Conservation (phyloP, 345 rosid species). For the Linum tenue region DNA sequence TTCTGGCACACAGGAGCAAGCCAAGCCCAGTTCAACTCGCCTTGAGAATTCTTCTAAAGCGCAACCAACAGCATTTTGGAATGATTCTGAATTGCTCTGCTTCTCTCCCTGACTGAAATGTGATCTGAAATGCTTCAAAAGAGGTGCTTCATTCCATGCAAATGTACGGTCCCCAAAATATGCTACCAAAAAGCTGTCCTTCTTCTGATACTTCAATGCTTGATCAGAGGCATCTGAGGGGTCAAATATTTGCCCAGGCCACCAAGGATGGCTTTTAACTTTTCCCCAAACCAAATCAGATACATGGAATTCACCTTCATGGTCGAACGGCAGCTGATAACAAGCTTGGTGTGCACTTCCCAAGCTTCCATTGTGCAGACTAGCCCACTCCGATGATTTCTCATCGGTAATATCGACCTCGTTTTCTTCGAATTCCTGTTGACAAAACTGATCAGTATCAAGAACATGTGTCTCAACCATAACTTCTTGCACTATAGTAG, state of each 20-base stretch:
- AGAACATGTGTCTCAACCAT: constrained; percentile 14
- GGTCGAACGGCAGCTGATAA: constrained; percentile 33
- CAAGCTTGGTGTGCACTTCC: constrained; percentile 24
- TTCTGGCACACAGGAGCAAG: constrained; percentile 42
- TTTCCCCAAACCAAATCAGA: constrained; percentile 74
- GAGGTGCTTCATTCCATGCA: constrained; percentile 62
- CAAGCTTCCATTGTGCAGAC: constrained; percentile 15
- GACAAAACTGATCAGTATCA: constrained; percentile 23
- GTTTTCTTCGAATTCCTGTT: constrained; percentile 22
- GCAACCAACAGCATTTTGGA: constrained; percentile 51
- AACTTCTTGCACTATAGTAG: no score
- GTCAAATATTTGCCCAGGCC: constrained; percentile 79
- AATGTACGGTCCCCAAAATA: constrained; percentile 72
- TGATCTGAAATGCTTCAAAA: constrained; percentile 46
- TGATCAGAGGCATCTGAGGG: constrained; percentile 57
- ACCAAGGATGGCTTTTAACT: constrained; percentile 76
- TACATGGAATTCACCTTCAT: constrained; percentile 38
- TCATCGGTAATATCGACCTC: constrained; percentile 19
- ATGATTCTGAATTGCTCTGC: constrained; percentile 47
- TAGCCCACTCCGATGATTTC: constrained; percentile 14
- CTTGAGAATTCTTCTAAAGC: constrained; percentile 60
- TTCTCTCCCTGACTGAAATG: constrained; percentile 48
- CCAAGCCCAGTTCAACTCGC: constrained; percentile 43
- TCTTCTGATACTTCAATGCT: constrained; percentile 49
- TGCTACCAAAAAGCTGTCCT: constrained; percentile 56